phyloP scores from a whole-genome alignment of 2,329 filamentous ascomycete species.

The Aspergillus sp. region DNA sequence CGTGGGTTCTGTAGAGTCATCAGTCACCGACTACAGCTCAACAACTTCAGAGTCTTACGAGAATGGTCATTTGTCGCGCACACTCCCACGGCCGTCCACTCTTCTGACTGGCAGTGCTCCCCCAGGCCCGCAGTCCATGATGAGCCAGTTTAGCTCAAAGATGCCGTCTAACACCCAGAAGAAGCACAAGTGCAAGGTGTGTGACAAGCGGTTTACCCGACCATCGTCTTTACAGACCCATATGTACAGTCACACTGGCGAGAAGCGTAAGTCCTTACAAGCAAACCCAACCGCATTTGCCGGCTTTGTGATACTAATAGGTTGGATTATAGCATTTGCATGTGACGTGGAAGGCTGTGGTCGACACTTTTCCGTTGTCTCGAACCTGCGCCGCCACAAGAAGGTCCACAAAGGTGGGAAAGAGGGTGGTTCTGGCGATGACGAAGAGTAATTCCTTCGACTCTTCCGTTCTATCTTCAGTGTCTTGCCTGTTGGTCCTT shows the following conservation, averaged over 20 bases:
- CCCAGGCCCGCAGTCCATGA: slow-evolving; percentile 92
- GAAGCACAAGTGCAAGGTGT: slow-evolving; percentile 99
- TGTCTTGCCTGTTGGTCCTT: slow-evolving; percentile 12
- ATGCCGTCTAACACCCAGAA: slow-evolving; percentile 94
- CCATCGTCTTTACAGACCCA: slow-evolving; percentile 94
- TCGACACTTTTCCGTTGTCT: slow-evolving; percentile 94
- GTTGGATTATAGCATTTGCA: slow-evolving; percentile 67
- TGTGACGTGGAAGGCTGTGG: slow-evolving; percentile 95
- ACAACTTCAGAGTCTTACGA: slow-evolving; percentile 81
- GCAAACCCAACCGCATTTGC: background rate
- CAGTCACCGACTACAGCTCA: slow-evolving; percentile 90
- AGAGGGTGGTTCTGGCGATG: slow-evolving; percentile 39
- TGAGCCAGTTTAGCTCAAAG: slow-evolving; percentile 97
- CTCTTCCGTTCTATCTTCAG: slow-evolving; percentile 13
- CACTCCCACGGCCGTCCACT: slow-evolving; percentile 75
- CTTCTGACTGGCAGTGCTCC: slow-evolving; percentile 64
- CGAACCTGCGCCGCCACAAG: slow-evolving; percentile 88
- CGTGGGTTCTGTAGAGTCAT: slow-evolving; percentile 66
- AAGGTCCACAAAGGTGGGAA: slow-evolving; percentile 83
- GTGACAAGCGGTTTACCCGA: slow-evolving; percentile 94
- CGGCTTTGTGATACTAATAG: slow-evolving; percentile 20
- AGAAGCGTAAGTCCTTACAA: slow-evolving; percentile 77
- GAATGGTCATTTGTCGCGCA: slow-evolving; percentile 69
- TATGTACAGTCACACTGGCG: slow-evolving; percentile 97
- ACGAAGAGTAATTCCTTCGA: slow-evolving; percentile 37